Base-by-base conservation (phyloP, 768 basidiomycete genomes). In the Rossbeevera mucosa region DNA sequence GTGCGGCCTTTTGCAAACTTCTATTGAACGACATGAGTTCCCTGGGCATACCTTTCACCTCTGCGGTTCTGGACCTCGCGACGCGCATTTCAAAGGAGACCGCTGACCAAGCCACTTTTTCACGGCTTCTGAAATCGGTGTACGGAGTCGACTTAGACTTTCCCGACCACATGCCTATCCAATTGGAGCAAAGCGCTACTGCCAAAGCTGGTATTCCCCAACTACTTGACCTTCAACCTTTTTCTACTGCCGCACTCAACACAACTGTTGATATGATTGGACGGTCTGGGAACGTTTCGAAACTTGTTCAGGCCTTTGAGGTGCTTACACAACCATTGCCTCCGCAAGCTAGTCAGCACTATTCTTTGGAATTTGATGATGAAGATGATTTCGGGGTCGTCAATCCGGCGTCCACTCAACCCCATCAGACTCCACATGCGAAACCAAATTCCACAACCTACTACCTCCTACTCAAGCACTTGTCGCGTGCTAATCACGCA, bases 131-230 rank as follows among this genome's bases (percentile, higher is more conserved):
- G 73, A 82, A 78, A 58, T 71, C 79, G 60, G 81, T 79, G 30
- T 93, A 91, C 66, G 89, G 85, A 0, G 78, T 93, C 51, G 91
- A 93, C 68, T 66, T 92, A 44, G 73, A 78, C 20, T 83, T 83
- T 60, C 89, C 88, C 0, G 91, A 93, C 61, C 75, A 81, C 36
- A 69, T 77, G 9, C 81, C 86, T 28, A 55, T 64, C 47, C 66
- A 57, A 46, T 52, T 48, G 54, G 47, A 56, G 31, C 49, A 38
- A 26, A 42, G 22, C 12, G 31, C 54, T 33, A 40, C 49, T n/a
- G 36, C 43, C 31, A 47, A 50, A 31, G 50, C 48, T 1, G 49
- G 56, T 22, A 57, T 65, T 30, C 57, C 57, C 7, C 50, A 40
- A 43, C 36, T 48, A 18, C 48, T 48, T 18, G 51, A n/a, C 72